A percentile compares a stretch with the other conserved stretches of the same genome.
These are phyloP conservation scores for Patellaria atrata DNA, from an alignment of 495 filamentous ascomycete species.

Conservation along the genomic window DNA sequence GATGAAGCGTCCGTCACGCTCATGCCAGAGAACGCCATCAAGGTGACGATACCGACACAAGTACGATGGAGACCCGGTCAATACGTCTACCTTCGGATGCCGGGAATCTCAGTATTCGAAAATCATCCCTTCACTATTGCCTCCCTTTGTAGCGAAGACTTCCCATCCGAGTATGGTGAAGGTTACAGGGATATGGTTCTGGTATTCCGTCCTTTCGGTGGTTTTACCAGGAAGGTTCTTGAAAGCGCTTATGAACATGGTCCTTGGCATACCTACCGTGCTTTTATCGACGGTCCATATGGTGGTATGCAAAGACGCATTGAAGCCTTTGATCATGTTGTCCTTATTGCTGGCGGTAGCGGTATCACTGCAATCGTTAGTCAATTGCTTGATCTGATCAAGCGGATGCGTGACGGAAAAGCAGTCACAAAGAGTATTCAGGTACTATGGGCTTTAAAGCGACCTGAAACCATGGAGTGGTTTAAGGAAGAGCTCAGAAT, in stretches of 20 bases:
- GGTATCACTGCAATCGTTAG: conserved; percentile 89
- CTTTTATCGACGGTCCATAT: conserved; percentile 86
- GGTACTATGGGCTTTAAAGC: conserved; percentile 82
- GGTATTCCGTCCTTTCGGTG: conserved; percentile 80
- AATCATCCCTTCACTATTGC: conserved; percentile 95
- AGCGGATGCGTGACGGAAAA: conserved; percentile 84
- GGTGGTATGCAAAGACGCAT: conserved; percentile 86
- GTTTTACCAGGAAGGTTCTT: conserved; percentile 72
- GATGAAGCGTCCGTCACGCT: conserved; percentile 78
- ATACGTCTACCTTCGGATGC: conserved; percentile 89
- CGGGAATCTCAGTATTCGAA: conserved; percentile 73
- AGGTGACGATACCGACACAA: conserved; percentile 83
- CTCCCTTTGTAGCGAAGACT: conserved; percentile 74
- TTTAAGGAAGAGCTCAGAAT: conserved; percentile 91
- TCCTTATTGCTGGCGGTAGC: conserved; percentile 85
- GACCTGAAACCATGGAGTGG: conserved; percentile 89
- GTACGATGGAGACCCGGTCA: conserved; percentile 90
- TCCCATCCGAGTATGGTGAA: conserved; percentile 75
- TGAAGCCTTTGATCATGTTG: conserved; percentile 83
- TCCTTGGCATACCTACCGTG: conserved; percentile 74
- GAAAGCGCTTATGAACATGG: conserved; percentile 64
- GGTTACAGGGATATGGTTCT: conserved; percentile 76
- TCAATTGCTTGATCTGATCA: conserved; percentile 80
- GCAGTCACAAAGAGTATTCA: conserved; percentile 82
- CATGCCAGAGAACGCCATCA: conserved; percentile 82